Evolutionary conservation across 768 basidiomycete species (phyloP).

Genomic region (Strobilomyces confusus): DNA sequence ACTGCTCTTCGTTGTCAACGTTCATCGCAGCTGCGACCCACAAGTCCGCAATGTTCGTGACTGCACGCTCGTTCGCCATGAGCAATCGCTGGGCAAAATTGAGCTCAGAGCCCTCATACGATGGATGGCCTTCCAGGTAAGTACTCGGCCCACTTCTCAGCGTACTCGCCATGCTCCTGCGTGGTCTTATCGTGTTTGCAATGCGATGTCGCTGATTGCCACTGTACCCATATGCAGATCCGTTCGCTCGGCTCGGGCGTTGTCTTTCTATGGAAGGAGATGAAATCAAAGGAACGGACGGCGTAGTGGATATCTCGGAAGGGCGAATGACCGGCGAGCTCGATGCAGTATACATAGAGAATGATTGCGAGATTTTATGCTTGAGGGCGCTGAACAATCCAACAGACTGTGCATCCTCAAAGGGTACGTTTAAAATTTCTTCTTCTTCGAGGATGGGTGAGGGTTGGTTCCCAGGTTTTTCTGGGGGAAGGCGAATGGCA

Average conservation of each 20-base stretch:
- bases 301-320: conserved; percentile 30
- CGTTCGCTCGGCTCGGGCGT: conserved; percentile 56
- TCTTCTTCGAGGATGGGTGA: conserved; percentile 69
- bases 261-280: conserved; percentile 40
- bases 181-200: conserved; percentile 44
- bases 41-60: conserved; percentile 91
- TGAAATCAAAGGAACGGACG: conserved; percentile 46
- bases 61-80: conserved; percentile 92
- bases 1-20: conserved; percentile 84
- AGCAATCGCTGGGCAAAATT: conserved; percentile 86
- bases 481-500: conserved; percentile 74
- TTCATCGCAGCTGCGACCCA: conserved; percentile 99
- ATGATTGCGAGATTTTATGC: conserved; percentile 48
- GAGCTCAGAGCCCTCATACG: conserved; percentile 49
- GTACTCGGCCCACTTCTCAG: conserved; percentile 50
- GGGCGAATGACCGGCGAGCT: conserved; percentile 42
- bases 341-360: conserved; percentile 59
- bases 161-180: conserved; percentile 53
- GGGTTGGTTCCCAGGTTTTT: conserved; percentile 53
- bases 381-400: conserved; percentile 39
- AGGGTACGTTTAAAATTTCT: conserved; percentile 43
- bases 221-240: conserved; percentile 78
- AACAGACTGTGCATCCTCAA: conserved; percentile 37
- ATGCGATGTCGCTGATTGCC: conserved; percentile 52
- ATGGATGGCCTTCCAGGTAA: conserved; percentile 38